A percentile compares a stretch with the other conserved stretches of the same genome.
These are phyloP conservation scores for Fagopyrum tataricum DNA, from an alignment of 148 eudicot genomes.

Conservation along the genomic window DNA sequence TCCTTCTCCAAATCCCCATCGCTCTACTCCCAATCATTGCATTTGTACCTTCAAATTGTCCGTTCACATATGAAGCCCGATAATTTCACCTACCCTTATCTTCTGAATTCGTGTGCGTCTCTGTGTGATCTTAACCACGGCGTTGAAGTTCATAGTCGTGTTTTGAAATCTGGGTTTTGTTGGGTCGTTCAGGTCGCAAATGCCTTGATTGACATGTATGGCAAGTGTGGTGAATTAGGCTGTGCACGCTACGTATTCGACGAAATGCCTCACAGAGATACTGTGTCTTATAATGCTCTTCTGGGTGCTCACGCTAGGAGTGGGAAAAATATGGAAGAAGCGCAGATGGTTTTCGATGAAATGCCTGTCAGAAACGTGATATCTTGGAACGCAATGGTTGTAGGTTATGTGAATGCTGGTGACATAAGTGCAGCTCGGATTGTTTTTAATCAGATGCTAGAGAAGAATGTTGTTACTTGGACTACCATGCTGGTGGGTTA, in stretches of 20 bases:
- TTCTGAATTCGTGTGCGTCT: conserved; percentile 27
- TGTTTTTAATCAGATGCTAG: conserved; percentile 24
- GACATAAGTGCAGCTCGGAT: conserved; percentile 26
- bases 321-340: conserved; percentile 27
- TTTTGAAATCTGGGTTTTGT: conserved; percentile 30
- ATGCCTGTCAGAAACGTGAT: conserved; percentile 33
- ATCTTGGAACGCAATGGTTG: conserved; percentile 44
- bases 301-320: conserved; percentile 28
- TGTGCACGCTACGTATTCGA: conserved; percentile 32
- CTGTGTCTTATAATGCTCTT: conserved; percentile 38
- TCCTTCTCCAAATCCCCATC: conserved; percentile 24
- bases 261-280: conserved; percentile 33
- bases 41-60: conserved; percentile 24
- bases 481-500: conserved; percentile 38
- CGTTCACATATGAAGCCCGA: conserved; percentile 25
- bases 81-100: conserved; percentile 34
- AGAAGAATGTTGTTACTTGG: conserved; percentile 34
- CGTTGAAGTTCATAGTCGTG: conserved; percentile 23
- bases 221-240: conserved; percentile 32
- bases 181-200: conserved; percentile 23
- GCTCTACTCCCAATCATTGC: conserved; percentile 20
- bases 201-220: conserved; percentile 37
- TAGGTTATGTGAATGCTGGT: conserved; percentile 32
- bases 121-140: conserved; percentile 21
- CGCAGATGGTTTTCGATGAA: conserved; percentile 30